These are phyloP conservation scores for Aureobasidium leucospermi DNA, from an alignment of 2,329 filamentous ascomycete genomes.

Conservation along the genomic window DNA sequence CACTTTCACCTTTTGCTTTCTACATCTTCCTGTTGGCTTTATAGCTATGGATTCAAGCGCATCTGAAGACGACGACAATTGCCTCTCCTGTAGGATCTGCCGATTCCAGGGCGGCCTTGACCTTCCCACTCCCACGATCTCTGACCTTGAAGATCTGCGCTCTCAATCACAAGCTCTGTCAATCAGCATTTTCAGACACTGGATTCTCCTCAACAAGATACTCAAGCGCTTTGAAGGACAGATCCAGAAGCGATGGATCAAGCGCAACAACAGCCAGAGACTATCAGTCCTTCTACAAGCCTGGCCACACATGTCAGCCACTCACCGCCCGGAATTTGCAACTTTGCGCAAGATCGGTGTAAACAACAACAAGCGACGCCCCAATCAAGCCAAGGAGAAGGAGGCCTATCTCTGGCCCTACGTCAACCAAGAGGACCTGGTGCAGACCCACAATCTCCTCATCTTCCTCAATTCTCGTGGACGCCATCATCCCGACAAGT, in stretches of 20 bases:
- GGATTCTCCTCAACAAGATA: conserved; percentile 34
- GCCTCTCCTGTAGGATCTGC: conserved; percentile 3
- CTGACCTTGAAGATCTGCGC: conserved; percentile 18
- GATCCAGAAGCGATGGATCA: conserved; percentile 48
- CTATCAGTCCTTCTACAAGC: conserved; percentile 39
- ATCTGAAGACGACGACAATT: conserved; percentile 3
- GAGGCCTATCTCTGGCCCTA: conserved; percentile 45
- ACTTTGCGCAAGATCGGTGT: conserved; percentile 22
- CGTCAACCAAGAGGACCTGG: conserved; percentile 52
- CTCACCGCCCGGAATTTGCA: conserved; percentile 47
- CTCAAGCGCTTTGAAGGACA: conserved; percentile 45
- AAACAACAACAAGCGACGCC: conserved; percentile 17
- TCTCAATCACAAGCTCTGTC: conserved; percentile 19
- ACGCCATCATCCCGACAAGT: conserved; percentile 39
- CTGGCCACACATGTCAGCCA: conserved; percentile 44
- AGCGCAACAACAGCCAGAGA: conserved; percentile 44
- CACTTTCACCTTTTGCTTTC: background rate
- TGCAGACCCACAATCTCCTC: conserved; percentile 35
- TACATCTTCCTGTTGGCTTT: background rate
- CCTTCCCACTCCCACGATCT: conserved; percentile 17
- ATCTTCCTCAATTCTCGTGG: conserved; percentile 49
- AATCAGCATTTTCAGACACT: conserved; percentile 30
- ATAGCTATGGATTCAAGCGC: background rate
- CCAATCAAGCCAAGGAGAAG: conserved; percentile 14
- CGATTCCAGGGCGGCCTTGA: conserved; percentile 17